Evolutionary conservation across 257 asterid genomes (phyloP), one percentile per base, ranked within the genome.

Genomic region (Catharanthus roseus): DNA sequence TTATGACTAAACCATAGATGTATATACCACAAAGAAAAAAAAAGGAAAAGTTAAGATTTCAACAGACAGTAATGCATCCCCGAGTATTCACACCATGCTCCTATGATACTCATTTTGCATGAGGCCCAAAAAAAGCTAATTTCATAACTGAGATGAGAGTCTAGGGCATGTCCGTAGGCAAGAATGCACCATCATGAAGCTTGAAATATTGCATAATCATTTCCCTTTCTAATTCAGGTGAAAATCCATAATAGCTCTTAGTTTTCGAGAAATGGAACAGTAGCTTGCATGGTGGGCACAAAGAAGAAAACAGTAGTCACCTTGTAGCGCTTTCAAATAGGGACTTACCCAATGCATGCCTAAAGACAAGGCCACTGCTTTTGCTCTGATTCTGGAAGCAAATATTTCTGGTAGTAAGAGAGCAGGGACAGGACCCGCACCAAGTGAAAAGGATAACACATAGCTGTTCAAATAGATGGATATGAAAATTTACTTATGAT

Each of bases 361-460:
- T 79, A 93, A 72, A 63, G 96, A 87, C 76, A 93, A 80, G 24
- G 98, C 96, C 68, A 93, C 90, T 39, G 98, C 98, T 85, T 90
- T 93, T 75, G 98, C 97, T 81, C 98, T 86, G 79, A 91, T 91
- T 81, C 93, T 81, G 49, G 95, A 91, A 64, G 96, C 85, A 72
- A 89, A 91, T 64, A 91, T 89, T 80, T 91, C 95, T 15, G 97
- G 92, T 73, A 92, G 96, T 69, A 93, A 87, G 77, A 93, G 98
- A 73, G 98, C 97, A 82, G 98, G 98, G 36, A 93, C 98, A 23
- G 98, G 98, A 72, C 98, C 98, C 75, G 98, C 98, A 41, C 98
- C 98, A 78, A 93, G 97, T 21, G 98, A 89, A 80, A 93, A 93
- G 64, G 97, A 90, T 56, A 90, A 67, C 12, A 93, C 97, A 8